phyloP scores from a whole-genome alignment of 805 yeast genomes.

The Tetrapisispora arboricola region DNA sequence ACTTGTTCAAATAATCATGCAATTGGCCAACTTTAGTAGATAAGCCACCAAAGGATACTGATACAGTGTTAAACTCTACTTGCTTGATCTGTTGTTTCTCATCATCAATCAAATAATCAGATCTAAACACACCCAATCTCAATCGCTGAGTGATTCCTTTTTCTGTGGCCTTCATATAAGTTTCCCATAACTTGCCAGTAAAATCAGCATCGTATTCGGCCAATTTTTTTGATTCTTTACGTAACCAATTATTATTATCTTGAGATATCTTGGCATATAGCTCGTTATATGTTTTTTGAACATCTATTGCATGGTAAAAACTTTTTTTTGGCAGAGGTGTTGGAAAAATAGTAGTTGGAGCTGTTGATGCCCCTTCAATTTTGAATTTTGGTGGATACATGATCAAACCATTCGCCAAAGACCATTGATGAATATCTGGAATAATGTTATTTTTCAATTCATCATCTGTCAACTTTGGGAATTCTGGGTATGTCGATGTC shows the following conservation, averaged over 20 bases:
- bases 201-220: slow-evolving; percentile 59
- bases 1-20: slow-evolving; percentile 54
- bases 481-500: slow-evolving; percentile 3
- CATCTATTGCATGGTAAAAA: slow-evolving; percentile 53
- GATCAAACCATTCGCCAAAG: slow-evolving; percentile 68
- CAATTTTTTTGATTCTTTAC: slow-evolving; percentile 42
- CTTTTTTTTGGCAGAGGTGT: slow-evolving; percentile 70
- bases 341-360: slow-evolving; percentile 87
- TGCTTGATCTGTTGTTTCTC: slow-evolving; percentile 56
- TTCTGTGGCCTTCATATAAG: slow-evolving; percentile 41
- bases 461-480: slow-evolving; percentile 24
- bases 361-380: slow-evolving; percentile 38
- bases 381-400: slow-evolving; percentile 60
- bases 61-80: slow-evolving; percentile 91
- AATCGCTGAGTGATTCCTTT: slow-evolving; percentile 40
- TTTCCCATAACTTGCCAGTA: slow-evolving; percentile 66
- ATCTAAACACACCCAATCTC: slow-evolving; percentile 76
- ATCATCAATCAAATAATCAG: slow-evolving; percentile 70
- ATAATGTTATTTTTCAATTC: slow-evolving; percentile 27
- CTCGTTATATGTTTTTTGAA: slow-evolving; percentile 61
- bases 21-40: slow-evolving; percentile 69
- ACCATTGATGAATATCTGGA: slow-evolving; percentile 58
- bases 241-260: slow-evolving; percentile 55
- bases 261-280: slow-evolving; percentile 57
- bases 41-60: slow-evolving; percentile 91